Evolutionary conservation across 2,329 filamentous ascomycete species (phyloP).

Genomic region (Cercospora janseana): DNA sequence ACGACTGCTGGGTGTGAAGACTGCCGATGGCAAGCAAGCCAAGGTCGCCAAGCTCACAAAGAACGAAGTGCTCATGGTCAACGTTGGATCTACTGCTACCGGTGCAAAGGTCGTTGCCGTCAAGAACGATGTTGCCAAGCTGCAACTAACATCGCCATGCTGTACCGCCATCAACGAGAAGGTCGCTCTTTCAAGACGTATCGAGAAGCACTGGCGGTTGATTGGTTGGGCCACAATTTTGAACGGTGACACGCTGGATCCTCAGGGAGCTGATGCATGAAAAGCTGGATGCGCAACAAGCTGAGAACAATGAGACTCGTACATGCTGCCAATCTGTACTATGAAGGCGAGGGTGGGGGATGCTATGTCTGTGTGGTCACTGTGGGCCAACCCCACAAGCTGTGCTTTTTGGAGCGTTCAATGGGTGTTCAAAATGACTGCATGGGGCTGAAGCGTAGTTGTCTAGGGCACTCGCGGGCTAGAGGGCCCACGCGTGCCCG

Average conservation of each 20-base stretch:
- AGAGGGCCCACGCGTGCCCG: neutral
- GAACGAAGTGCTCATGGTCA: slow-evolving; percentile 99
- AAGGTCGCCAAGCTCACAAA: slow-evolving; percentile 98
- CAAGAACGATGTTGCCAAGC: slow-evolving; percentile 95
- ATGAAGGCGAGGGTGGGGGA: neutral
- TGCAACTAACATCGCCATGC: slow-evolving; percentile 77
- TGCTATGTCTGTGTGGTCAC: neutral
- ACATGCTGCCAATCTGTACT: too few relatives aligned
- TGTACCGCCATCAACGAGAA: slow-evolving; percentile 98
- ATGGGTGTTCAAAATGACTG: slow-evolving; percentile 14
- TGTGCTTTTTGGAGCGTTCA: slow-evolving; percentile 10
- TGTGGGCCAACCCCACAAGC: slow-evolving; percentile 1
- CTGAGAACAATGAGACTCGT: too few relatives aligned
- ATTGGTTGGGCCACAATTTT: slow-evolving; percentile 66
- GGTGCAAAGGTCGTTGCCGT: slow-evolving; percentile 96
- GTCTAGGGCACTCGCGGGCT: too few relatives aligned
- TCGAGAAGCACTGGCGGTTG: slow-evolving; percentile 98
- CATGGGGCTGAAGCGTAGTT: slow-evolving; percentile 2
- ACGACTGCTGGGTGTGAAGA: slow-evolving; percentile 91
- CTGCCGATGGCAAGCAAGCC: slow-evolving; percentile 96
- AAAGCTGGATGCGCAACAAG: too few relatives aligned
- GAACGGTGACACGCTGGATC: slow-evolving; percentile 29
- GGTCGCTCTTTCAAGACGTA: slow-evolving; percentile 91
- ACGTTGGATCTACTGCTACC: slow-evolving; percentile 96
- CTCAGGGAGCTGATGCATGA: slow-evolving; percentile 16